Base-by-base conservation (phyloP, 1,284 basidiomycete species). In the Puccinia coronata region DNA sequence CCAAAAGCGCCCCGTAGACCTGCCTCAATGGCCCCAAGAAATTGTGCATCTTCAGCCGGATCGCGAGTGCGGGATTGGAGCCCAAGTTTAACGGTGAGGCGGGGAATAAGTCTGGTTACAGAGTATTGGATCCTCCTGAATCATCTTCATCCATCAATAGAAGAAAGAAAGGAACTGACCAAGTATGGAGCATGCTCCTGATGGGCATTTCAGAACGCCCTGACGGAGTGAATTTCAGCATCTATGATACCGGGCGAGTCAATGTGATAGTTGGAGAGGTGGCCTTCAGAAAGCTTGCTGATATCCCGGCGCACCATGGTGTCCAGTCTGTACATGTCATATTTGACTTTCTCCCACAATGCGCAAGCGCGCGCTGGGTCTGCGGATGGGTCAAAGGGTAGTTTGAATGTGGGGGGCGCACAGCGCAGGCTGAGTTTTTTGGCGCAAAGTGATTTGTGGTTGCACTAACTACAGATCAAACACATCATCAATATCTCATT, bases 201-300 rank as follows among this genome's bases (percentile, higher is more conserved):
- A 36, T 91, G 87, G 82, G 90, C 90, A 86, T 94, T 93, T 1
- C 92, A 91, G 1, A 90, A 90, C 5, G 87, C 87, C 85, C 94
- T 93, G 14, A 94, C 89, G 1, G 89, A 88, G 25, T 90, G 89
- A 23, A 93, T 92, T 84, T 94, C 93, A 0, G 90, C 89, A 83
- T 94, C 92, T 20, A 89, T 88, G 39, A 92, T 90, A 14, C 89
- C 85, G 82, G 83, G 82, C n/a, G 92, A 89, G 1, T 92, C 92
- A 34, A 91, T 89, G 84, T 94, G 94, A 86, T 94, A 94, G 85
- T 93, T 93, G 41, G 91, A 92, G 71, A 93, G 84, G 82, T 94
- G 92, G 0, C 93, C 93, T 34, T 90, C 88, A 43, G 87, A 89
- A 55, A 90, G 91, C 85, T 94, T 94, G 77, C 93, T 93, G 82